phyloP scores from a whole-genome alignment of 768 basidiomycete genomes.

The Panaeolus papilionaceus region DNA sequence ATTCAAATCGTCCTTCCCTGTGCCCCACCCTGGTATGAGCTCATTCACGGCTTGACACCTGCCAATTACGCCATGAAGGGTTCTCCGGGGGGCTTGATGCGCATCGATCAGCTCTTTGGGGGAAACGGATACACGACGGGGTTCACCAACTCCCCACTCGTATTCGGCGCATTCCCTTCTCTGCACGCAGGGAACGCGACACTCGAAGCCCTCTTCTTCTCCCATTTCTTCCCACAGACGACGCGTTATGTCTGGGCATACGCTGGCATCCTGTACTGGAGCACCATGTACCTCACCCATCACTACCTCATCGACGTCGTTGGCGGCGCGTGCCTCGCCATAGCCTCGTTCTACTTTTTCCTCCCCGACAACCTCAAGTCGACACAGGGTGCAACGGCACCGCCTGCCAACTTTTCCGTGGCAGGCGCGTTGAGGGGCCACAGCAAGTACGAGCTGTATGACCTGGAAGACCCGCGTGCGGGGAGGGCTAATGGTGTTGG shows the following conservation, averaged over 20 bases:
- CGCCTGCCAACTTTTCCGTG: conserved; percentile 49
- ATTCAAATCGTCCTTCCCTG: conserved; percentile 91
- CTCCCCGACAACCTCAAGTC: conserved; percentile 79
- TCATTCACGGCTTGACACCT: conserved; percentile 95
- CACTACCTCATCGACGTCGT: conserved; percentile 99
- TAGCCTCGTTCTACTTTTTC: conserved; percentile 85
- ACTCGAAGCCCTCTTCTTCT: conserved; percentile 90
- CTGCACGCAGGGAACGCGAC: conserved; percentile 92
- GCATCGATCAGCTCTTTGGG: conserved; percentile 90
- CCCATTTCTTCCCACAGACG: conserved; percentile 90
- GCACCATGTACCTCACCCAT: conserved; percentile 98
- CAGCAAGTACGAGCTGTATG: conserved; percentile 80
- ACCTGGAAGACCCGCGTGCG: conserved; percentile 63
- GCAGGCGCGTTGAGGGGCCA: conserved; percentile 32
- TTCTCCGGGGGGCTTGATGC: conserved; percentile 89
- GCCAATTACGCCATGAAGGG: conserved; percentile 93
- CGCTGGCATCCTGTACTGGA: conserved; percentile 90
- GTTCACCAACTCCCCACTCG: conserved; percentile 89
- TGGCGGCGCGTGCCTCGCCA: conserved; percentile 90
- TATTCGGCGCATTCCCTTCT: conserved; percentile 97
- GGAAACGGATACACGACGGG: conserved; percentile 74
- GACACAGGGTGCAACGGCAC: conserved; percentile 53
- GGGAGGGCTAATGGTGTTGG: conserved; percentile 22
- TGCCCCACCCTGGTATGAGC: conserved; percentile 97
- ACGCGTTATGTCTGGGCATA: conserved; percentile 81